Evolutionary conservation across 768 basidiomycete species (phyloP), one percentile per base, ranked within the genome.

Genomic region (Butyriboletus loyo): DNA sequence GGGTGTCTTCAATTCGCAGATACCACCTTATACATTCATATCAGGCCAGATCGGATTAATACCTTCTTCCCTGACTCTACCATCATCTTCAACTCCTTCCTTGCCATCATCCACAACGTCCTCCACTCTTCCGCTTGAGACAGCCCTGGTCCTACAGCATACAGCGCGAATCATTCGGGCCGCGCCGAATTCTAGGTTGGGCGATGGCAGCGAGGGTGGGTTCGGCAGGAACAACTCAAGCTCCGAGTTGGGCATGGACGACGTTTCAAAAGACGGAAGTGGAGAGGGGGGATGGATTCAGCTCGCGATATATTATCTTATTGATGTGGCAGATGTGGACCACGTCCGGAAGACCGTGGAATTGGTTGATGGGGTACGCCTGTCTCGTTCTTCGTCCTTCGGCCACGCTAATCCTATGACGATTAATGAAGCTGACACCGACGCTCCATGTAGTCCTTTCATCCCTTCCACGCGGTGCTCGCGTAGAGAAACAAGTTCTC

Each of bases 31-130:
- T 6, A 73, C 93, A n/a, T 92, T 91, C 59, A 75, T 98, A 50
- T 97, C 97, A 1, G 97, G 97, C 4, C 97, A 99, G 66, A 98
- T 99, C 41, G 92, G 92, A 0, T 76, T 99, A 21, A 75, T 94
- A 28, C 96, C 97, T 1, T 73, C 83, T 41, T 83, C 74, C 41
- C 75, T 98, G 27, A 65, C 76, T 2, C 73, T 98, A 87, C 94
- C 9, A 69, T 75, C 2, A 80, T 85, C 14, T 10, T 69, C 55
- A 78, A 40, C 22, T 25, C 14, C 44, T 41, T 22, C 43, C 17
- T 87, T 49, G 63, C 77, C 2, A 58, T 10, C 75, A 1, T 71
- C 96, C 3, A 87, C 90, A 1, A 69, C 75, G 0, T 82, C 88
- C 1, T 46, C 69, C 22, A 54, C 65, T 6, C 58, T 90, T 47